Conservation (phyloP, 768 basidiomycete species). For the Brasilioporus rufonigricans region DNA sequence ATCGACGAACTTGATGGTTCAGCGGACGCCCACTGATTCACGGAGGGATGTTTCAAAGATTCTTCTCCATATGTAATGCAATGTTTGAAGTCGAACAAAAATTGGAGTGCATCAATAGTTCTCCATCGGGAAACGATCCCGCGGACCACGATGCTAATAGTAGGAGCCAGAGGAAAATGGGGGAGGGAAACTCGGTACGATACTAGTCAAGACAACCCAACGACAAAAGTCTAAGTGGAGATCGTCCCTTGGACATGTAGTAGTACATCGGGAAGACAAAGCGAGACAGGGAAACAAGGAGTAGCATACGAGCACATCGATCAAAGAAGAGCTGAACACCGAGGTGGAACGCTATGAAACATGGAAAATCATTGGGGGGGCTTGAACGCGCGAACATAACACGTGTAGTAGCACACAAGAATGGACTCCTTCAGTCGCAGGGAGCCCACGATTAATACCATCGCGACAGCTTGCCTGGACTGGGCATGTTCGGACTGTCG, state of each 20-base stretch:
- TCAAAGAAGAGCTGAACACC: not conserved
- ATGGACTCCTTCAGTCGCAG: not conserved
- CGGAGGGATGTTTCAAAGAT: too few relatives aligned
- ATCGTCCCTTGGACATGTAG: not conserved
- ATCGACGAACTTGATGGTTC: too few relatives aligned
- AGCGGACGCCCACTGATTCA: too few relatives aligned
- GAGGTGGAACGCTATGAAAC: not conserved
- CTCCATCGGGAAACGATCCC: not conserved
- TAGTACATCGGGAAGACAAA: conserved; percentile 15
- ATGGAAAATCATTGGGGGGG: not conserved
- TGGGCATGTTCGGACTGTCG: conserved; percentile 66
- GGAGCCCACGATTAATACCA: conserved; percentile 43
- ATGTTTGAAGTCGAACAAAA: not conserved
- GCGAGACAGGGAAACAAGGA: conserved; percentile 6
- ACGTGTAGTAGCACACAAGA: not conserved
- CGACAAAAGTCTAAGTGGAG: not conserved
- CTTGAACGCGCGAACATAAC: not conserved
- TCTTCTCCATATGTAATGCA: too few relatives aligned
- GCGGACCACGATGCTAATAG: not conserved
- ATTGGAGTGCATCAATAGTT: not conserved
- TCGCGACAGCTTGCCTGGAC: conserved; percentile 51
- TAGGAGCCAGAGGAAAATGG: not conserved
- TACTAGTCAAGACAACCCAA: conserved; percentile 5
- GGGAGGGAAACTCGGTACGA: not conserved
- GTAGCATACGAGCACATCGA: not conserved